phyloP scores from a whole-genome alignment of 805 yeast species.

The Candida adriatica region DNA sequence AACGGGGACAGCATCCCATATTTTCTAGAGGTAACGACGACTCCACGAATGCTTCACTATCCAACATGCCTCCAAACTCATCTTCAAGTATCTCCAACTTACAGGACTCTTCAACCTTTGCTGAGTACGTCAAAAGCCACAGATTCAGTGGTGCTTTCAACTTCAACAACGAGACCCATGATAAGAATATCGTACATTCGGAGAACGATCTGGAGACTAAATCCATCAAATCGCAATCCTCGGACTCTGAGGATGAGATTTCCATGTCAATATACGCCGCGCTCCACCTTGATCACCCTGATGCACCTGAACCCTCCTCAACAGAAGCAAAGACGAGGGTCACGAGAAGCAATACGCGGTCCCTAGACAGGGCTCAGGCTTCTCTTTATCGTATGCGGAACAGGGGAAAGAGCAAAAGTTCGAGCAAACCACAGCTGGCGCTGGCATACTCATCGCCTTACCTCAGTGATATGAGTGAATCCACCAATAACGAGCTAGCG shows the following conservation, averaged over 20 bases:
- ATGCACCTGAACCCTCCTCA: conserved; percentile 24
- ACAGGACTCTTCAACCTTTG: conserved; percentile 17
- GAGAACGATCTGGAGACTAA: conserved; percentile 3
- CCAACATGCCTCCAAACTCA: conserved; percentile 1
- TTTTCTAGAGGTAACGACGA: conserved; percentile 9
- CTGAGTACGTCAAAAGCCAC: conserved; percentile 21
- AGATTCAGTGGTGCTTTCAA: conserved; percentile 16
- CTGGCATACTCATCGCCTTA: conserved; percentile 15
- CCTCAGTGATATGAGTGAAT: conserved; percentile 7
- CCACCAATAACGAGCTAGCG: neutral
- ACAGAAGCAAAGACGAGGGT: conserved; percentile 27
- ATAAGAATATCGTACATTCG: conserved; percentile 5
- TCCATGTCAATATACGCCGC: conserved; percentile 63
- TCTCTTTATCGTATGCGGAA: conserved; percentile 54
- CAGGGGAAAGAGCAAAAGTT: conserved; percentile 47
- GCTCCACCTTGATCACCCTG: conserved; percentile 30
- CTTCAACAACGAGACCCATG: conserved; percentile 15
- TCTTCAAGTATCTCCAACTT: conserved; percentile 2
- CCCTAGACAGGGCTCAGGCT: conserved; percentile 60
- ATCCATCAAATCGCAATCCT: conserved; percentile 2
- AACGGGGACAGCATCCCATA: conserved; percentile 13
- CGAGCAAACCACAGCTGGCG: conserved; percentile 25
- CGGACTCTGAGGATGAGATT: conserved; percentile 50
- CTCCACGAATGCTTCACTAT: too few species aligned
- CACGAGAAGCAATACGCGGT: conserved; percentile 34